Conservation (phyloP, 2,329 filamentous ascomycete species). For the Fusarium sp. region DNA sequence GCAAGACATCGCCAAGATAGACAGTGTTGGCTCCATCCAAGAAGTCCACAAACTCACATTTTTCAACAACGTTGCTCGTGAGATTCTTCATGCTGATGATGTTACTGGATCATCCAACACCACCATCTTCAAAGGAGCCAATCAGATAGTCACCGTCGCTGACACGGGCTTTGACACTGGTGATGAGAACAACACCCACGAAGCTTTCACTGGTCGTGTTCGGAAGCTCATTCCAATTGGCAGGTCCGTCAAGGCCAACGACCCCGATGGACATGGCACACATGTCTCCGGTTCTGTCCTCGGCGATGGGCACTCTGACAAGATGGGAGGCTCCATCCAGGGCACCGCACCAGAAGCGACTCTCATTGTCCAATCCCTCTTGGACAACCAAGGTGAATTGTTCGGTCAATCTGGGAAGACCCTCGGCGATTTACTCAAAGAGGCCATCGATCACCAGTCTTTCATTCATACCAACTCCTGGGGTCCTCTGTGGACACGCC, state of each 20-base stretch:
- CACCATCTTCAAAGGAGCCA: neutral
- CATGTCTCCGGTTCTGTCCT: neutral
- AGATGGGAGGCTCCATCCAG: neutral
- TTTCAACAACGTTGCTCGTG: neutral
- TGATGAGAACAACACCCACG: fast-evolving
- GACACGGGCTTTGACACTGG: neutral
- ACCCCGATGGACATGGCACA: neutral
- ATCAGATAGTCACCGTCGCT: neutral
- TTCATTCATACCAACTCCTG: neutral
- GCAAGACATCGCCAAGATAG: neutral
- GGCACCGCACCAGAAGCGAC: neutral
- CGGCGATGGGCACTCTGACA: neutral
- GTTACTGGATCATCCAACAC: neutral
- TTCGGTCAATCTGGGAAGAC: neutral
- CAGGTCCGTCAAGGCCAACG: neutral
- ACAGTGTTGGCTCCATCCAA: neutral
- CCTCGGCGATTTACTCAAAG: neutral
- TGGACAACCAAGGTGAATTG: fast-evolving
- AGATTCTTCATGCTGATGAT: neutral
- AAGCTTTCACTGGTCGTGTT: neutral
- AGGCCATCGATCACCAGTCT: neutral
- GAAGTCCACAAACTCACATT: neutral
- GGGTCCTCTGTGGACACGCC: neutral
- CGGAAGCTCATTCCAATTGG: neutral
- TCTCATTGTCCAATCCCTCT: neutral